These are phyloP conservation scores for Umbelopsis ramanniana DNA, from an alignment of 192 early-diverging fungal species.

Conservation along the genomic window DNA sequence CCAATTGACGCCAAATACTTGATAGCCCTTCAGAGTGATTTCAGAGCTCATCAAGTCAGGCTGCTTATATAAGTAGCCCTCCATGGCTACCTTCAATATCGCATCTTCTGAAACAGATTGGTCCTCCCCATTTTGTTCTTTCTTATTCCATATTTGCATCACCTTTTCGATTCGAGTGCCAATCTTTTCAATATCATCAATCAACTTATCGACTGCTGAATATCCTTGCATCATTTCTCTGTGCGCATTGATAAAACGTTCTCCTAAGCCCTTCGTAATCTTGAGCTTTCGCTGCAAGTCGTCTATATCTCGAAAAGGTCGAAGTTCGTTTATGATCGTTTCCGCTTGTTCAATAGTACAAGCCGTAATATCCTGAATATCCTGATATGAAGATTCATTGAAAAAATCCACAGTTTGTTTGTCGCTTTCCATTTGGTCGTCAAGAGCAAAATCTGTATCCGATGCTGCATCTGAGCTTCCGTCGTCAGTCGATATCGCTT, in stretches of 20 bases:
- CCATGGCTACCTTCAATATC: conserved; percentile 29
- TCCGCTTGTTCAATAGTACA: conserved; percentile 20
- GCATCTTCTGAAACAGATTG: neutral
- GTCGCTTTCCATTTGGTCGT: neutral
- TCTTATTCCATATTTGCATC: conserved; percentile 52
- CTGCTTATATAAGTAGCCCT: conserved; percentile 58
- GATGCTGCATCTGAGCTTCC: neutral
- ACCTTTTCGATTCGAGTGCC: conserved; percentile 53
- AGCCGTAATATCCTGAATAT: conserved; percentile 33
- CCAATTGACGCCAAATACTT: conserved; percentile 90
- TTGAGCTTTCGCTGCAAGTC: conserved; percentile 56
- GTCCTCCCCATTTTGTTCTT: conserved; percentile 23
- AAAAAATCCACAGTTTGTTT: conserved; percentile 25
- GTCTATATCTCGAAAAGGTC: conserved; percentile 62
- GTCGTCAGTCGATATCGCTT: neutral
- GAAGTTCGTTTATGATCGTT: conserved; percentile 32
- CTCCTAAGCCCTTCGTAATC: conserved; percentile 54
- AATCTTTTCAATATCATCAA: conserved; percentile 60
- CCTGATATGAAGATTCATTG: conserved; percentile 20
- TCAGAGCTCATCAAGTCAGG: conserved; percentile 60
- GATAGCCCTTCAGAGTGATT: conserved; percentile 80
- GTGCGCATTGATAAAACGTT: conserved; percentile 56
- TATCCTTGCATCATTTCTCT: conserved; percentile 64
- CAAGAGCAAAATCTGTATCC: neutral
- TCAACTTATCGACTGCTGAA: conserved; percentile 62